Base-by-base conservation (phyloP, 148 eudicot species). In the Amaranthus palmeri region DNA sequence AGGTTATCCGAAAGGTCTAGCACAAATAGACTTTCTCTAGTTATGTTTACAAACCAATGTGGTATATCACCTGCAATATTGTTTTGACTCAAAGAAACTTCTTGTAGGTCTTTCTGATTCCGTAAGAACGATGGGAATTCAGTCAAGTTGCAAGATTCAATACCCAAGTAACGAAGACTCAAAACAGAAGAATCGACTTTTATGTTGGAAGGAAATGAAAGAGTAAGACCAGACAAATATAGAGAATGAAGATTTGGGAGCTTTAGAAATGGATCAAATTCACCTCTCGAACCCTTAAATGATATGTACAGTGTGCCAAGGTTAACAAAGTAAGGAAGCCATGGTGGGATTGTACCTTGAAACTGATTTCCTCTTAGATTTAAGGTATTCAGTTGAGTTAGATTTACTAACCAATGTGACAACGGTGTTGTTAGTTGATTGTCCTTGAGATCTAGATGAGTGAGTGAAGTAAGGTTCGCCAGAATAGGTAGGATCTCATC, bases 41-140 rank as follows among this genome's bases (percentile, higher is more conserved):
- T 64, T 5, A 45, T 45, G 72, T 83, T 83, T 43, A 68, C 61
- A 10, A 83, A 42, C 83, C 83, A 83, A 3, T 56, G 52, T 0
- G 81, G 85, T 15, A 82, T 50, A 10, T 2, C 12, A 4, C 71
- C 76, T 11, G 25, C 4, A 41, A 75, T 60, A 6, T 17, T 17
- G 49, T 75, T 75, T n/a, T 41, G 46, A 1, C 12, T 3, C 0
- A 75, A 61, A 10, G 9, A 7, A 1, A 75, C 25, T 8, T 0
- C 0, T 5, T 43, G 43, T 17, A 75, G 8, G 44, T 68, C 65
- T 1, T 63, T 57, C 5, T 60, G 73, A 51, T 60, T 4, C 7
- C 14, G 13, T 10, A 68, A 53, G 53, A 69, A 50, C 4, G 3
- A 8, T 6, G 78, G 73, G n/a, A 75, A 68, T 25, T 68, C 62